Evolutionary conservation across 2,329 filamentous ascomycete genomes (phyloP), one percentile per base, ranked within the genome.

Genomic region (Cryphonectria parasitica): DNA sequence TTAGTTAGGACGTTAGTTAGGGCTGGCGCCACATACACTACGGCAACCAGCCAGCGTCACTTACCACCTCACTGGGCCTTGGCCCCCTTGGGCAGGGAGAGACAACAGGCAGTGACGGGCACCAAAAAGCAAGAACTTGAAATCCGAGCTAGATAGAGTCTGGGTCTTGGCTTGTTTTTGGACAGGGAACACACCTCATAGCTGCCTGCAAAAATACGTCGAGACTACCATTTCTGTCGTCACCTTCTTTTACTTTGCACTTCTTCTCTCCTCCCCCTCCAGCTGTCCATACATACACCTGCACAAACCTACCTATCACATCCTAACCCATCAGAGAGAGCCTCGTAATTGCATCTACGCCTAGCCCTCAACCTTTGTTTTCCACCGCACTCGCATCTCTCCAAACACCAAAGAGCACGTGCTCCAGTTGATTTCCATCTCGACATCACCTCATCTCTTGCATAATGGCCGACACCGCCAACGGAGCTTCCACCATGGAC

Each of bases 401-500:
- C 25, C 34, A 13, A 28, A 19, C 8, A 19, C 58, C 31, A 34
- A 61, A 61, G 28, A 13, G 58, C 58, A 61, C 58, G 58, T 61
- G 58, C 58, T 61, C 34, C 43, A 13, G 31, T 31, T 64, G 25
- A n/a, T 15, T 39, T 17, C 39, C 65, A 41, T 31, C 41, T 15
- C n/a, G 15, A 36, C 69, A 71, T 71, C 67, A 64, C 54, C 71
- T 36, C 72, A 63, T 70, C 72, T 43, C 45, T 34, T 36, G 54
- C 52, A 43, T 22, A 75, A 85, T 85, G 83, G 80, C 83, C 72
- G 81, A 83, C 76, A 78, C 80, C 75, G 78, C 80, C 79, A 87
- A 86, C 79, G 85, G 84, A 78, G 80, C 76, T 75, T 81, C 83
- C 75, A 79, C 81, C 74, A 73, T 83, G 73, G 80, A 86, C 74